phyloP scores from a whole-genome alignment of 148 eudicot species.

The Rhododendron vialii region DNA sequence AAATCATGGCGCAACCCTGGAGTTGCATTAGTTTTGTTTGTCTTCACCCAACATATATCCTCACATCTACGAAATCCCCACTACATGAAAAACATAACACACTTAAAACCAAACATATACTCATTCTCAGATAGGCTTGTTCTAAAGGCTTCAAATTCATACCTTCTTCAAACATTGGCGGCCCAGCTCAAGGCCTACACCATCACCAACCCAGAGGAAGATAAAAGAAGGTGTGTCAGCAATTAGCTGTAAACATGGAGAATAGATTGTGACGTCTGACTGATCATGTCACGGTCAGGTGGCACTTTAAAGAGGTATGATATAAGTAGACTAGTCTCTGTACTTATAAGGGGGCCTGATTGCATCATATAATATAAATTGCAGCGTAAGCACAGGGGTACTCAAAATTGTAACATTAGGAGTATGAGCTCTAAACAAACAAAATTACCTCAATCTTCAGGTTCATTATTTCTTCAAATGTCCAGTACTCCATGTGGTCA shows the following conservation, averaged over 20 bases:
- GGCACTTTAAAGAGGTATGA: not conserved
- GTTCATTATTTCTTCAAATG: slow-evolving; percentile 90
- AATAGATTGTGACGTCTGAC: not conserved
- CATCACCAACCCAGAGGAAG: slow-evolving; percentile 99
- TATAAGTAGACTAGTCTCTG: not conserved
- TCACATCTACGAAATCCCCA: slow-evolving; percentile 99
- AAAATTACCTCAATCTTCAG: slow-evolving; percentile 86
- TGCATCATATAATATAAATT: not conserved
- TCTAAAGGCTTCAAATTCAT: not conserved
- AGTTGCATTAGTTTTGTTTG: slow-evolving; percentile 78
- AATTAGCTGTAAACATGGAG: slow-evolving; percentile 55
- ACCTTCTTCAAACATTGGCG: slow-evolving; percentile 97
- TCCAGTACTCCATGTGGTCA: slow-evolving; percentile 92
- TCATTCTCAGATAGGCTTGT: not conserved
- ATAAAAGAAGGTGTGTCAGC: slow-evolving; percentile 98
- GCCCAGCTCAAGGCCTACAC: slow-evolving; percentile 95
- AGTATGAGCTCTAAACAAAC: not conserved
- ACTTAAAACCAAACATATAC: not conserved
- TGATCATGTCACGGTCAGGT: not conserved
- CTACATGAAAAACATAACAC: slow-evolving; percentile 35
- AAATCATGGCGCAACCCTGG: slow-evolving; percentile 94
- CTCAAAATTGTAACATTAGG: not conserved
- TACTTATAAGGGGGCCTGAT: not conserved
- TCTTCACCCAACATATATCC: slow-evolving; percentile 99
- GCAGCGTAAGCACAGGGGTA: not conserved